A percentile compares a stretch with the other conserved stretches of the same genome.
Conservation (phyloP, 345 rosid genomes). For the Populus deltoides region DNA sequence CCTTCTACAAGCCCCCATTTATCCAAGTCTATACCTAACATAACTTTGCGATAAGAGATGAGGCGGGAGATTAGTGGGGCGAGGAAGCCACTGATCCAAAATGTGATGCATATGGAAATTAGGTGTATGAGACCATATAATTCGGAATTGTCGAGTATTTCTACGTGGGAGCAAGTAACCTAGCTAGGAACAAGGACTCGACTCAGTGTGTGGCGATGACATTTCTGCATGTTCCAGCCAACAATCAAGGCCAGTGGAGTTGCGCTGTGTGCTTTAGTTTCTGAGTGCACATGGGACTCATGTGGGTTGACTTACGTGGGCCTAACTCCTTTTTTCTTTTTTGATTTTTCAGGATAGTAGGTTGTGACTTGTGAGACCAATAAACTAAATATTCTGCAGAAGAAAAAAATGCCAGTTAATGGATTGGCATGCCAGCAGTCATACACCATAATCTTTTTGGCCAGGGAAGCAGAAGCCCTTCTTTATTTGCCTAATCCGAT, state of each 20-base stretch:
- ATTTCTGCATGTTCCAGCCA: slow-evolving; percentile 5
- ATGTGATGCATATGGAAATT: background rate
- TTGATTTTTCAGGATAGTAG: background rate
- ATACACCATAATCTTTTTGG: background rate
- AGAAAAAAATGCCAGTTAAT: background rate
- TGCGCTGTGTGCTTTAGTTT: background rate
- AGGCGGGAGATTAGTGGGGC: background rate
- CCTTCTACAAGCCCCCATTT: background rate
- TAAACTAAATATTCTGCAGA: background rate
- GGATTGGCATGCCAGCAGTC: background rate
- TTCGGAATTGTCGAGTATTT: background rate
- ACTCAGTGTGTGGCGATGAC: background rate
- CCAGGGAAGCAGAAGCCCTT: background rate
- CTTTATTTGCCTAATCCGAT: background rate
- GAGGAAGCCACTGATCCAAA: background rate
- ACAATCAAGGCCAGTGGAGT: background rate
- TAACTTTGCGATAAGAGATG: background rate
- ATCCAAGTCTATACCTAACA: background rate
- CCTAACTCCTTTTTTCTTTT: background rate
- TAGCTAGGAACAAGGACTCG: background rate
- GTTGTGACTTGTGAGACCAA: background rate
- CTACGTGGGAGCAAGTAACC: slow-evolving; percentile 9
- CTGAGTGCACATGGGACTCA: slow-evolving; percentile 14
- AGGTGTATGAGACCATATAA: background rate
- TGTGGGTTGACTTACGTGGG: slow-evolving; percentile 18